A percentile compares a stretch with the other conserved stretches of the same genome.
Evolutionary conservation across 805 yeast species (phyloP).

Genomic region (Ogataea naganishii): DNA sequence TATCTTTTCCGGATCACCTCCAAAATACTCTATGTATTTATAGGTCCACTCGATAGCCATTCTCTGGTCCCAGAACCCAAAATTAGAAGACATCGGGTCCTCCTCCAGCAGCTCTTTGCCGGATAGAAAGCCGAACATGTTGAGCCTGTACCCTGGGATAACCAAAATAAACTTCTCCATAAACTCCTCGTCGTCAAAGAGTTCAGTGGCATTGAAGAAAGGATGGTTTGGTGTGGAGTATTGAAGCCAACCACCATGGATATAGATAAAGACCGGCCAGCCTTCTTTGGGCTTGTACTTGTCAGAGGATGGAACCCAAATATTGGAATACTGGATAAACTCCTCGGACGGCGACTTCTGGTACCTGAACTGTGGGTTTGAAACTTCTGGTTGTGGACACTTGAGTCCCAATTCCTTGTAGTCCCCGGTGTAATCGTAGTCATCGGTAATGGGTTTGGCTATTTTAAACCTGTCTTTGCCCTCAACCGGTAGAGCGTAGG

Average conservation of each 20-base stretch:
- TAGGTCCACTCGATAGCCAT: conserved; percentile 38
- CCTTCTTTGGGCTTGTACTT: conserved; percentile 26
- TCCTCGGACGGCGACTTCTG: conserved; percentile 22
- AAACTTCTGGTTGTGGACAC: conserved; percentile 30
- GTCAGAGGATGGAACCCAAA: conserved; percentile 28
- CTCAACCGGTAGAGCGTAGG: conserved; percentile 24
- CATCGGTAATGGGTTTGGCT: conserved; percentile 20
- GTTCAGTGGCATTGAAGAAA: conserved; percentile 14
- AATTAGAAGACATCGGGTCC: conserved; percentile 20
- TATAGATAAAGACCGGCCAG: conserved; percentile 32
- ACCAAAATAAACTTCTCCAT: conserved; percentile 27
- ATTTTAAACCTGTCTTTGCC: conserved; percentile 25
- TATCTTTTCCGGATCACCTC: conserved; percentile 35
- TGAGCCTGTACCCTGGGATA: conserved; percentile 30
- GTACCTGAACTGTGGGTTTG: conserved; percentile 16
- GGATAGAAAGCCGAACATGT: conserved; percentile 28
- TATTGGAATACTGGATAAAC: conserved; percentile 25
- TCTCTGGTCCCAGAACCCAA: conserved; percentile 40
- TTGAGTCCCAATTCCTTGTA: conserved; percentile 24
- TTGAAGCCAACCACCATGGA: conserved; percentile 38
- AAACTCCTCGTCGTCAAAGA: conserved; percentile 20
- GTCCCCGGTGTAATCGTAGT: conserved; percentile 29
- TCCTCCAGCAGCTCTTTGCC: conserved; percentile 28
- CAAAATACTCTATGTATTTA: conserved; percentile 31
- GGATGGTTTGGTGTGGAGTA: conserved; percentile 21